Evolutionary conservation across 2,329 filamentous ascomycete species (phyloP).

Genomic region (Ascochyta viciae-villosae): DNA sequence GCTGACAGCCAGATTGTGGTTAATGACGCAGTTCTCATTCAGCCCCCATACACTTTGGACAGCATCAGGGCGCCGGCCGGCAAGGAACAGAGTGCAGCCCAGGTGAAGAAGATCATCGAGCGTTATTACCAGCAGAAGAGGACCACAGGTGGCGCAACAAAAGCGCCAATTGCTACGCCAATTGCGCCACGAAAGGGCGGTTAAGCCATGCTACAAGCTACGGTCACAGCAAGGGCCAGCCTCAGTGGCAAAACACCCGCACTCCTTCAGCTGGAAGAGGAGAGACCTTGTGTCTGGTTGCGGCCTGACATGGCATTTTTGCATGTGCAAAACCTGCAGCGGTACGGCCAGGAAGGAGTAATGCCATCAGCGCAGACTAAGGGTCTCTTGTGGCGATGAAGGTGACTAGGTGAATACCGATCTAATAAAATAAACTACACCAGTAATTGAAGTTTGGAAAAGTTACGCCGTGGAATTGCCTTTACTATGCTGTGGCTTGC

Average conservation of each 20-base stretch:
- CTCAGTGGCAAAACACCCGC: neutral
- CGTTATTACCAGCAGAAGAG: conserved; percentile 54
- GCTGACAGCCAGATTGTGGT: conserved; percentile 65
- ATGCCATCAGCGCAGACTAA: neutral
- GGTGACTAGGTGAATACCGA: neutral
- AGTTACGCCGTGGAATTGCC: no score
- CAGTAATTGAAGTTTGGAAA: no score
- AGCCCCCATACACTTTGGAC: conserved; percentile 64
- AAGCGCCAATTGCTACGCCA: conserved; percentile 38
- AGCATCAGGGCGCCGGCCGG: conserved; percentile 58
- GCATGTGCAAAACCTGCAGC: neutral
- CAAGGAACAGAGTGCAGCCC: conserved; percentile 51
- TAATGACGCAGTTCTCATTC: conserved; percentile 66
- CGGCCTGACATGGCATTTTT: neutral
- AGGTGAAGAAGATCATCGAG: conserved; percentile 56
- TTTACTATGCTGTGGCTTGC: no score
- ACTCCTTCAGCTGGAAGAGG: neutral
- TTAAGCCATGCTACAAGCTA: conserved; percentile 2
- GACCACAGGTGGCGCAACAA: conserved; percentile 23
- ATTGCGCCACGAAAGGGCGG: conserved; percentile 43
- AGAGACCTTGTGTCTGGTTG: neutral
- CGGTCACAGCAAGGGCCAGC: neutral
- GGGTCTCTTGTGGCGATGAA: neutral
- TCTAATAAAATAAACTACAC: neutral
- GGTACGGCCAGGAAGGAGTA: neutral